Conservation (phyloP, 2,329 filamentous ascomycete species). For the Aspergillus novoparasiticus region DNA sequence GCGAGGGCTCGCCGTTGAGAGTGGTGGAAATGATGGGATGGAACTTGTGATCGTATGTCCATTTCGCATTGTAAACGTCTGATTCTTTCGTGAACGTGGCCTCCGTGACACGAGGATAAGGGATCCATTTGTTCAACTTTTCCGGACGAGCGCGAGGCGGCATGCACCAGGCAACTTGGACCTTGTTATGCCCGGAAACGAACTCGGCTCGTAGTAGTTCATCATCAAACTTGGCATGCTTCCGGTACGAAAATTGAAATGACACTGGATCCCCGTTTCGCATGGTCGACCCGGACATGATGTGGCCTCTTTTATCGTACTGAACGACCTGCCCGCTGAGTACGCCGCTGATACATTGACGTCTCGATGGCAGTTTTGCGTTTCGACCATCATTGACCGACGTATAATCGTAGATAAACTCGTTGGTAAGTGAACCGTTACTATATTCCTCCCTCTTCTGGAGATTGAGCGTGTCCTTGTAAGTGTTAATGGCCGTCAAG, state of each 20-base stretch:
- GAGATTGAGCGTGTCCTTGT: constrained; percentile 51
- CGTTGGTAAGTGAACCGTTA: constrained; percentile 44
- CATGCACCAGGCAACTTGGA: constrained; percentile 58
- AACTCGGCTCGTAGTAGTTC: constrained; percentile 60
- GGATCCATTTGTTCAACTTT: constrained; percentile 58
- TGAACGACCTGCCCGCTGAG: constrained; percentile 50
- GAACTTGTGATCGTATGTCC: constrained; percentile 53
- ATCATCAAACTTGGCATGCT: constrained; percentile 56
- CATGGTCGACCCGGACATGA: constrained; percentile 57
- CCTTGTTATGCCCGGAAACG: constrained; percentile 55
- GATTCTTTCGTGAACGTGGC: constrained; percentile 57
- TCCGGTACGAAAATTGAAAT: constrained; percentile 59
- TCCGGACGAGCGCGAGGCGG: constrained; percentile 53
- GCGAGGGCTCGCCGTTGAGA: constrained; percentile 53
- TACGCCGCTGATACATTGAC: constrained; percentile 27
- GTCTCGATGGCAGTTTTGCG: constrained; percentile 2
- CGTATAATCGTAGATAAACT: constrained; percentile 53
- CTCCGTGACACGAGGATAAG: constrained; percentile 57
- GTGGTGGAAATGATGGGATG: constrained; percentile 52
- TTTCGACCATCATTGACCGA: constrained; percentile 23
- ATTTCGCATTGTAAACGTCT: constrained; percentile 55
- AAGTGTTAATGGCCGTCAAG: constrained; percentile 52
- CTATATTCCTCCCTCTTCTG: constrained; percentile 49
- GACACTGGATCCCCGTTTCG: constrained; percentile 55
- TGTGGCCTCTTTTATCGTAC: constrained; percentile 57